Evolutionary conservation across 176 grass and related monocot genomes (phyloP).

Genomic region (Luzula sylvatica): DNA sequence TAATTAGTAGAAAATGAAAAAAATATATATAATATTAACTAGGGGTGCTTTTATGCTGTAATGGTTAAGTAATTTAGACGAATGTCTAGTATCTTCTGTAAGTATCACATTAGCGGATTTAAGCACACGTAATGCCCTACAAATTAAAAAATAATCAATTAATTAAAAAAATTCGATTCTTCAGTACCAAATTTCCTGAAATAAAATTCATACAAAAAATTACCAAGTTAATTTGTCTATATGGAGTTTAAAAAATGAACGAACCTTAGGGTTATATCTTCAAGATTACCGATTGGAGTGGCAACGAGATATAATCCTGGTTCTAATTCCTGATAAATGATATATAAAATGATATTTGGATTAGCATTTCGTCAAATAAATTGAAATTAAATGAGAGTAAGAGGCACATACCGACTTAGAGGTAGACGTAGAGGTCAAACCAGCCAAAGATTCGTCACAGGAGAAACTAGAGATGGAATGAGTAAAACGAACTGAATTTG

Average conservation of each 20-base stretch:
- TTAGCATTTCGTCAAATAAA: not conserved
- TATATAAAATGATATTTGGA: not conserved
- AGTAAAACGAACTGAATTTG: not conserved
- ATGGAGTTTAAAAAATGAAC: constrained; percentile 10
- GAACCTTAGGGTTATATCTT: constrained; percentile 95
- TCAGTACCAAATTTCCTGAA: not conserved
- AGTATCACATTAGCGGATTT: constrained; percentile 82
- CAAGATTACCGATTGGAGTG: constrained; percentile 96
- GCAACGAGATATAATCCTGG: constrained; percentile 87
- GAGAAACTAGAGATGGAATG: not conserved
- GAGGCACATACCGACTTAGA: constrained; percentile 5
- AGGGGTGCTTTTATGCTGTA: constrained; percentile 92
- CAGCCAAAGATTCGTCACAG: not conserved
- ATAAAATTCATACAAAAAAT: not conserved
- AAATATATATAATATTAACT: constrained; percentile 35
- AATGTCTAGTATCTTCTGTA: constrained; percentile 94
- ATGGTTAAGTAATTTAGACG: constrained; percentile 83
- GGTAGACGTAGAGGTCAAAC: constrained; percentile 13
- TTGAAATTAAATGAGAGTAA: not conserved
- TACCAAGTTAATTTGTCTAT: not conserved
- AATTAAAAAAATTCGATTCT: constrained; percentile 16
- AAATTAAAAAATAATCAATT: not conserved
- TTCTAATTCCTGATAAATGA: constrained; percentile 38
- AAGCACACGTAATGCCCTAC: constrained; percentile 79
- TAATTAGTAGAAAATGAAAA: not conserved